Evolutionary conservation across 2,329 filamentous ascomycete genomes (phyloP).

Genomic region (Gliomastix tumulicola): DNA sequence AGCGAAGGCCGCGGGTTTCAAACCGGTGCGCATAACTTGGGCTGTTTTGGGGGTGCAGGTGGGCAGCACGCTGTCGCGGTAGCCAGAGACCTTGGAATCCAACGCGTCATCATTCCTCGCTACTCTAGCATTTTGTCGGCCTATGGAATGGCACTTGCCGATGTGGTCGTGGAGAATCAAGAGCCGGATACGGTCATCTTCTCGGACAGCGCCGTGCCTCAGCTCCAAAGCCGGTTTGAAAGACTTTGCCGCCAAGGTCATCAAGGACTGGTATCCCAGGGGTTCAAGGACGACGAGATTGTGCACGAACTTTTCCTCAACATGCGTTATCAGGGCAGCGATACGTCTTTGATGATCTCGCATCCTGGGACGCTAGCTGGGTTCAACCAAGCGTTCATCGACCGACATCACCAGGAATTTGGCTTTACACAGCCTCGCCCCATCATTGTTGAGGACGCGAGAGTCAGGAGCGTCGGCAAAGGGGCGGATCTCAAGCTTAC

Average conservation of each 20-base stretch:
- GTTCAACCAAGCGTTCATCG: slow-evolving; percentile 21
- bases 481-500: slow-evolving; percentile 38
- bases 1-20: slow-evolving; percentile 17
- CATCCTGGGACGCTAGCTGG: slow-evolving; percentile 13
- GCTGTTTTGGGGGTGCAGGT: slow-evolving; percentile 11
- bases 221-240: background rate
- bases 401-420: slow-evolving; percentile 30
- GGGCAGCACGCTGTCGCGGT: slow-evolving; percentile 23
- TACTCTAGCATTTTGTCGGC: slow-evolving; percentile 24
- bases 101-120: slow-evolving; percentile 18
- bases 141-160: slow-evolving; percentile 23
- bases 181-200: slow-evolving; percentile 15
- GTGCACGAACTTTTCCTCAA: slow-evolving; percentile 33
- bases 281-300: slow-evolving; percentile 18
- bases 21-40: slow-evolving; percentile 13
- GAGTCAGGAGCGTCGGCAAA: slow-evolving; percentile 27
- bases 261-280: background rate
- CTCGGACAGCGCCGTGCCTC: slow-evolving; percentile 5
- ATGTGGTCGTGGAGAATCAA: slow-evolving; percentile 21
- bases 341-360: slow-evolving; percentile 29
- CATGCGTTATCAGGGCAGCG: slow-evolving; percentile 33
- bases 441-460: slow-evolving; percentile 33
- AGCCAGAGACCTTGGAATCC: slow-evolving; percentile 19
- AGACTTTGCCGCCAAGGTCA: background rate
- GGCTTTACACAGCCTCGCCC: slow-evolving; percentile 32